Evolutionary conservation across 2,329 filamentous ascomycete genomes (phyloP).

Genomic region (Aureobasidium sp.): DNA sequence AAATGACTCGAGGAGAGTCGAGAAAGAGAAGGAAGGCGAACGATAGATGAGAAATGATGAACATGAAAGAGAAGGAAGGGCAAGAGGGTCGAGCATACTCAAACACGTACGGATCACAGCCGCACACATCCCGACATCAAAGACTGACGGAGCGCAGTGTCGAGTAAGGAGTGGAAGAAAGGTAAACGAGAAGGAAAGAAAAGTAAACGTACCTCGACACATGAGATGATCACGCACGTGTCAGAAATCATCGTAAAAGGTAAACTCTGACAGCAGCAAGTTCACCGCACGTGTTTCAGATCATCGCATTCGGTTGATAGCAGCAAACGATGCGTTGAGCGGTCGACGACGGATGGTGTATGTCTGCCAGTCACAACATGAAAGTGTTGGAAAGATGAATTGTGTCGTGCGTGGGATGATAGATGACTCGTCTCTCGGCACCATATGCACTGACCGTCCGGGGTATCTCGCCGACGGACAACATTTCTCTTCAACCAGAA

Average conservation of each 20-base stretch:
- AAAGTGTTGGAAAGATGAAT: not conserved
- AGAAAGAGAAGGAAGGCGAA: no score
- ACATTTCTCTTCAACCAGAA: not conserved
- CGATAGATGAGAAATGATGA: no score
- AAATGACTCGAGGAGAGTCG: no score
- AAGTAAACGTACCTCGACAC: not conserved
- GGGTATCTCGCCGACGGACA: not conserved
- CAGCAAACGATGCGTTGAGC: not conserved
- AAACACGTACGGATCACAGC: not conserved
- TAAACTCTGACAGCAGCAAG: not conserved
- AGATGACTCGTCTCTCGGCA: not conserved
- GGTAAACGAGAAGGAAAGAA: not conserved
- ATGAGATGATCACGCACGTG: not conserved
- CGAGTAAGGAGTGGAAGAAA: not conserved
- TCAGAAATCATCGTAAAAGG: not conserved
- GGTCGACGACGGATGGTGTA: no score
- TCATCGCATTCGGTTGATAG: no score
- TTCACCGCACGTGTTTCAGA: not conserved
- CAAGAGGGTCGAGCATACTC: no score
- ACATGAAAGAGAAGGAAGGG: no score
- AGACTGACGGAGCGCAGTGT: not conserved
- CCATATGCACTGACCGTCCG: not conserved
- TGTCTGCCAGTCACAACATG: not conserved
- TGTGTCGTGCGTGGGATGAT: not conserved
- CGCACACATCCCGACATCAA: no score